phyloP scores from a whole-genome alignment of 83 land plant species.

The Diphasiastrum complanatum region DNA sequence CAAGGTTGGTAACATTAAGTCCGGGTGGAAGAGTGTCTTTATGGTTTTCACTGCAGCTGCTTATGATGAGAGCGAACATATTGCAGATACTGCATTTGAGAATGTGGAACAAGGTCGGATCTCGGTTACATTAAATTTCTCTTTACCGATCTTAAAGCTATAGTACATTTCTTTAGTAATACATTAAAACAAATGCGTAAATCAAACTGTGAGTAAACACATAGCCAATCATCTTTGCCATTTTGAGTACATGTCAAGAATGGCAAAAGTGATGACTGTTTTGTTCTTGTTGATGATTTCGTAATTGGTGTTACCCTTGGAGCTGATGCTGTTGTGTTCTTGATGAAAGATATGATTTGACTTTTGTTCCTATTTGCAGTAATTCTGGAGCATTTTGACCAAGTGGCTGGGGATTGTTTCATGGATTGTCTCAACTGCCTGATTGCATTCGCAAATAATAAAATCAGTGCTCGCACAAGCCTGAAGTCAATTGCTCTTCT shows the following conservation, averaged over 20 bases:
- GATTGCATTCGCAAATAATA: conserved; percentile 93
- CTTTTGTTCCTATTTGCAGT: conserved; percentile 67
- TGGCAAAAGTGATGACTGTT: no score
- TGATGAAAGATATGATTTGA: no score
- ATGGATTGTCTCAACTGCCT: conserved; percentile 98
- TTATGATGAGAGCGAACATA: conserved; percentile 71
- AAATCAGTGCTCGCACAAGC: conserved; percentile 73
- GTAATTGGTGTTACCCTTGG: no score
- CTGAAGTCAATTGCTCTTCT: conserved; percentile 94
- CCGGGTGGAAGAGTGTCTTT: conserved; percentile 93
- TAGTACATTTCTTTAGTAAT: no score
- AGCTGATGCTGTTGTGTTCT: no score
- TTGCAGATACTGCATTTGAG: conserved; percentile 92
- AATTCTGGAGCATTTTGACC: conserved; percentile 92
- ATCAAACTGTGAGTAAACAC: no score
- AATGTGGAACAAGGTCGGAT: conserved; percentile 86
- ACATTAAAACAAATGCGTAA: no score
- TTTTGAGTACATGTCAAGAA: no score
- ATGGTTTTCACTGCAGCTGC: conserved; percentile 95
- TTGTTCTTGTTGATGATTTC: no score
- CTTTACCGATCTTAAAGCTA: no score
- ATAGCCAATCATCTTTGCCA: no score
- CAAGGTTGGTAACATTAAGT: conserved; percentile 89
- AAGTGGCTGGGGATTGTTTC: conserved; percentile 93
- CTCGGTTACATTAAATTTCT: background rate